Evolutionary conservation across 768 basidiomycete genomes (phyloP), one percentile per base, ranked within the genome.

Genomic region (Calocera viscosa): DNA sequence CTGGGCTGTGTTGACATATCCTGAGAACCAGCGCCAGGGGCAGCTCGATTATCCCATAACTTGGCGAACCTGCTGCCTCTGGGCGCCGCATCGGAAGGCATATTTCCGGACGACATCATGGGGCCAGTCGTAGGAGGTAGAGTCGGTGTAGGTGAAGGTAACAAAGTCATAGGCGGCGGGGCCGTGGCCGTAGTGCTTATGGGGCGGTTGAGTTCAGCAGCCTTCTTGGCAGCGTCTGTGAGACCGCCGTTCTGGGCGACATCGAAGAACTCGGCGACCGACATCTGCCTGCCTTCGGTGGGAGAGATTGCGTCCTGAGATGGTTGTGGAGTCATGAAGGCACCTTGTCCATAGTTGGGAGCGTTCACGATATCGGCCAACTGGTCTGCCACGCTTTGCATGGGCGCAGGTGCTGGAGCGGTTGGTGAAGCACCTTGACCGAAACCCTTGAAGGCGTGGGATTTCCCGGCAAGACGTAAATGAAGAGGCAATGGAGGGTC

Each of bases 41-140:
- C 24, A 47, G 43, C 26, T 30, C 53, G 53, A 30, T 60, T 60
- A 26, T 60, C 53, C 53, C 53, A 60, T 26, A 60, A 26, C 30
- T 60, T 60, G 11, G 53, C 53, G 53, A 60, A 60, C 53, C 53
- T 60, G 53, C 53, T 60, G 5, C 53, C 53, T 22, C 53, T 60
- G 14, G 53, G 53, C 11, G 53, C 53, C 5, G 5, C 10, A 19
- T 60, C 53, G 53, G 24, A 5, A 2, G 53, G 30, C 24, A 32
- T 32, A 30, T 60, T 60, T 10, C 14, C 24, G 14, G 53, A 26
- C 10, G 11, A 10, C 53, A 60, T 60, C 11, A 60, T 60, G 30
- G 53, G 53, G 22, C 53, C 53, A 10, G 53, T 60, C 2, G 53
- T 60, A 16, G 53, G 53, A 8, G 53, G 53, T 11, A 60, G 26